These are phyloP conservation scores for Rossbeevera mucosa DNA, from an alignment of 768 basidiomycete species.

Conservation along the genomic window DNA sequence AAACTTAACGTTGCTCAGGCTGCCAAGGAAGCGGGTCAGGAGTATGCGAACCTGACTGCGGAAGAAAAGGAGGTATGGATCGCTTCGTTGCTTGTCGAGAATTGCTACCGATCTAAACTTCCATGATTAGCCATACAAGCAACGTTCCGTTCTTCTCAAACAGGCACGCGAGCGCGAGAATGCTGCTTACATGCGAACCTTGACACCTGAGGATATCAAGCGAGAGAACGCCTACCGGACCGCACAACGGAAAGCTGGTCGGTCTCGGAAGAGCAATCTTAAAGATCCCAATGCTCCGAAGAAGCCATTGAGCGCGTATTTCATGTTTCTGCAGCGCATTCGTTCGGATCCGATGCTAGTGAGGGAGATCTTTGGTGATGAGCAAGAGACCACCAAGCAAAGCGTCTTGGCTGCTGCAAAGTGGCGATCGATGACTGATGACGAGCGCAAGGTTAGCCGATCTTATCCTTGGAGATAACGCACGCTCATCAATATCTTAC, in stretches of 20 bases:
- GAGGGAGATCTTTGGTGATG: constrained; percentile 77
- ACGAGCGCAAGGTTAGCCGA: constrained; percentile 76
- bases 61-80: constrained; percentile 79
- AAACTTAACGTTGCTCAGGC: constrained; percentile 95
- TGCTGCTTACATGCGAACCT: constrained; percentile 76
- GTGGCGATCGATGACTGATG: constrained; percentile 92
- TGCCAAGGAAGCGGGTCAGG: constrained; percentile 89
- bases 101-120: constrained; percentile 16
- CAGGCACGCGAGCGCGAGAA: constrained; percentile 81
- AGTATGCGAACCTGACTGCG: constrained; percentile 72
- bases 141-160: constrained; percentile 79
- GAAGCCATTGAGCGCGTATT: constrained; percentile 92
- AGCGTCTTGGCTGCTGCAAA: constrained; percentile 89
- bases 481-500: constrained; percentile 14
- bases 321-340: constrained; percentile 91
- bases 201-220: constrained; percentile 92
- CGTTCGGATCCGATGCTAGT: constrained; percentile 74
- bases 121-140: constrained; percentile 69
- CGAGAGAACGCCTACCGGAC: constrained; percentile 89
- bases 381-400: constrained; percentile 92
- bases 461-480: background rate
- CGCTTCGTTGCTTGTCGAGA: constrained; percentile 23
- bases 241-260: constrained; percentile 89
- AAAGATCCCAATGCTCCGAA: constrained; percentile 97
- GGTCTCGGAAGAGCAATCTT: constrained; percentile 89